Percentiles rank a stretch among this genome's conserved stretches.
Evolutionary conservation across 2,329 filamentous ascomycete species (phyloP).

Genomic region (Trichophyton equinum): DNA sequence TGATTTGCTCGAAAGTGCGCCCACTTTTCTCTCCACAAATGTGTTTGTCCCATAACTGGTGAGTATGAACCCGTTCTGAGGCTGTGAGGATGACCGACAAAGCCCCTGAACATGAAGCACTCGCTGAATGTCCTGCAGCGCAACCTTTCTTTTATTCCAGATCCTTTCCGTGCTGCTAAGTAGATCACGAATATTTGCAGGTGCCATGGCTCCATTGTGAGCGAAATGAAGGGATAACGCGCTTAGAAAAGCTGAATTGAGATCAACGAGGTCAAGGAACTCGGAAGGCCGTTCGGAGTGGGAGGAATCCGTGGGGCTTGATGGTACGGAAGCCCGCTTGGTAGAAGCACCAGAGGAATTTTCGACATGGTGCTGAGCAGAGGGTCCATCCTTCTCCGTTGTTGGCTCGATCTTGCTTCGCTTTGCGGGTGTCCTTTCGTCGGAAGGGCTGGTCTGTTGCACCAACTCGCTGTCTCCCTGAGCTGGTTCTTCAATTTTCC

Average conservation of each 20-base stretch:
- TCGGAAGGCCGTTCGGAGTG: conserved; percentile 15
- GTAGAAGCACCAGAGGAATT: conserved; percentile 10
- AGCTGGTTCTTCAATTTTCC: conserved; percentile 21
- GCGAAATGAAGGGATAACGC: conserved; percentile 56
- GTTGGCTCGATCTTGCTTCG: background rate
- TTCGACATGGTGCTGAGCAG: background rate
- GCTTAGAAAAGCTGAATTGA: conserved; percentile 56
- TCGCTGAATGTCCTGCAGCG: conserved; percentile 51
- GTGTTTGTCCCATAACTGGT: conserved; percentile 31
- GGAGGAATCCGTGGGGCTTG: conserved; percentile 13
- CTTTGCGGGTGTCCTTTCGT: background rate
- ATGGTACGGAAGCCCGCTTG: conserved; percentile 26
- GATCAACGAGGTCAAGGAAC: conserved; percentile 44
- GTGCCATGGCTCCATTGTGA: conserved; percentile 51
- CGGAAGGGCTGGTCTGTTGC: background rate
- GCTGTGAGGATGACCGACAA: background rate
- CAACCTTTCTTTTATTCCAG: conserved; percentile 61
- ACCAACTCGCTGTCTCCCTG: background rate
- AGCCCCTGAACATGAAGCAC: conserved; percentile 49
- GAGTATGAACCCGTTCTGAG: conserved; percentile 23
- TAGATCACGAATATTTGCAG: conserved; percentile 51
- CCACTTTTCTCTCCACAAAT: conserved; percentile 24
- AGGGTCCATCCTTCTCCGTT: background rate
- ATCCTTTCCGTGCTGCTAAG: conserved; percentile 51
- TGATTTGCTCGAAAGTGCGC: conserved; percentile 4